phyloP scores from a whole-genome alignment of 805 yeast genomes.

The Candida tammaniensis region DNA sequence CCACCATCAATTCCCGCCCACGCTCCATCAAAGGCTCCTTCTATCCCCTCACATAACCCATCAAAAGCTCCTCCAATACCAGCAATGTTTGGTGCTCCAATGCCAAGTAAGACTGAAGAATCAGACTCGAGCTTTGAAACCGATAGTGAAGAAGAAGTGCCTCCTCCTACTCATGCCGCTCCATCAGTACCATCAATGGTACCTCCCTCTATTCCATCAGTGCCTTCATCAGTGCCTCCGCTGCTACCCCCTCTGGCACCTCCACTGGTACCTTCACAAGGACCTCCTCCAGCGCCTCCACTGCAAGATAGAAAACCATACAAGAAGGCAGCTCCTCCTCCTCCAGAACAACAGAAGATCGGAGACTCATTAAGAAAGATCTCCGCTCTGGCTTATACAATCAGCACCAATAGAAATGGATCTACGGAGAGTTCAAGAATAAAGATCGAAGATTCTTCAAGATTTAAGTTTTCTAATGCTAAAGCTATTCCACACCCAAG shows the following conservation, averaged over 20 bases:
- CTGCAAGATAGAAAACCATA: conserved; percentile 17
- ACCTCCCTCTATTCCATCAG: conserved; percentile 23
- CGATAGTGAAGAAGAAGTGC: conserved; percentile 13
- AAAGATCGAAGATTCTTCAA: conserved; percentile 57
- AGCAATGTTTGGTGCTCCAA: conserved; percentile 17
- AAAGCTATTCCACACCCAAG: conserved; percentile 85
- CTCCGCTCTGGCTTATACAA: conserved; percentile 65
- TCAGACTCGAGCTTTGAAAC: conserved; percentile 10
- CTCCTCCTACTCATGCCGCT: conserved; percentile 23
- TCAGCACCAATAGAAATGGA: conserved; percentile 30
- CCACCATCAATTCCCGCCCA: conserved; percentile 17
- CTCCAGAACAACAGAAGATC: conserved; percentile 41
- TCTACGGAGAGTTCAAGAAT: conserved; percentile 21
- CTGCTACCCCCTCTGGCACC: conserved; percentile 9
- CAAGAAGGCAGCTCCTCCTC: conserved; percentile 36
- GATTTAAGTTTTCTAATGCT: conserved; percentile 68
- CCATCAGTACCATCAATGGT: conserved; percentile 32
- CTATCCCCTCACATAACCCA: conserved; percentile 1
- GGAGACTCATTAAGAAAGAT: conserved; percentile 57
- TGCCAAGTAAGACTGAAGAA: conserved; percentile 6
- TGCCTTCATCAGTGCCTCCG: conserved; percentile 17
- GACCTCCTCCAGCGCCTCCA: conserved; percentile 10
- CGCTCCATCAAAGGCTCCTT: conserved; percentile 2
- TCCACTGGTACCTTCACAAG: conserved; percentile 21
- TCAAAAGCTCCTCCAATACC: conserved; percentile 30